Conservation (phyloP, 495 filamentous ascomycete species). For the Bombardia bombarda region DNA sequence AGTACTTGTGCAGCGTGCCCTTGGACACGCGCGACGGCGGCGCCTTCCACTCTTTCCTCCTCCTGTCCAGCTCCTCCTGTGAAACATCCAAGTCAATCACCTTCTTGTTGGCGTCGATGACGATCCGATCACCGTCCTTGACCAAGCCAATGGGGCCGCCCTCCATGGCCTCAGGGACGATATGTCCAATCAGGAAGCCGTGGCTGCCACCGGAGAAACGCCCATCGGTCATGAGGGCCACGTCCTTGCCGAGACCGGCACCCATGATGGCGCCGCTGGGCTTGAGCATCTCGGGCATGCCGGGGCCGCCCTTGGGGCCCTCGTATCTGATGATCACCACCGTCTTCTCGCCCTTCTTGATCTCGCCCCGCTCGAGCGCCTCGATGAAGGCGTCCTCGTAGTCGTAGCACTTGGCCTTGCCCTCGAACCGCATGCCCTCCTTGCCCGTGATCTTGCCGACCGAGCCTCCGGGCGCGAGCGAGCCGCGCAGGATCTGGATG, state of each 20-base stretch:
- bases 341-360: slow-evolving; percentile 95
- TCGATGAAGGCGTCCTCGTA: slow-evolving; percentile 72
- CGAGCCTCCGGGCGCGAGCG: slow-evolving; percentile 80
- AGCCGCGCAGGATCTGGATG: slow-evolving; percentile 92
- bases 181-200: slow-evolving; percentile 73
- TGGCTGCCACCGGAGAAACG: slow-evolving; percentile 71
- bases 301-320: slow-evolving; percentile 71
- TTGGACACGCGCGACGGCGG: slow-evolving; percentile 58
- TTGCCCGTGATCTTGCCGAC: slow-evolving; percentile 99
- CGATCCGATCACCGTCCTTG: slow-evolving; percentile 57
- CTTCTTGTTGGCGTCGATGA: slow-evolving; percentile 62
- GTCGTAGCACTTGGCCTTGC: slow-evolving; percentile 83
- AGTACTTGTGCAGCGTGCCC: slow-evolving; percentile 74
- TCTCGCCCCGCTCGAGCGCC: slow-evolving; percentile 69
- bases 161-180: slow-evolving; percentile 63
- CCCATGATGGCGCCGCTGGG: slow-evolving; percentile 80
- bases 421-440: slow-evolving; percentile 82
- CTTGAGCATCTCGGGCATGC: slow-evolving; percentile 88
- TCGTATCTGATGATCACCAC: slow-evolving; percentile 97
- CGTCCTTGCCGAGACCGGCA: slow-evolving; percentile 72
- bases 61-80: slow-evolving; percentile 54
- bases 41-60: slow-evolving; percentile 58
- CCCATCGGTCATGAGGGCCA: slow-evolving; percentile 73
- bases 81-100: slow-evolving; percentile 53
- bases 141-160: slow-evolving; percentile 65